Evolutionary conservation across 1,284 basidiomycete genomes (phyloP).

Genomic region (Cerioporus squamosus): DNA sequence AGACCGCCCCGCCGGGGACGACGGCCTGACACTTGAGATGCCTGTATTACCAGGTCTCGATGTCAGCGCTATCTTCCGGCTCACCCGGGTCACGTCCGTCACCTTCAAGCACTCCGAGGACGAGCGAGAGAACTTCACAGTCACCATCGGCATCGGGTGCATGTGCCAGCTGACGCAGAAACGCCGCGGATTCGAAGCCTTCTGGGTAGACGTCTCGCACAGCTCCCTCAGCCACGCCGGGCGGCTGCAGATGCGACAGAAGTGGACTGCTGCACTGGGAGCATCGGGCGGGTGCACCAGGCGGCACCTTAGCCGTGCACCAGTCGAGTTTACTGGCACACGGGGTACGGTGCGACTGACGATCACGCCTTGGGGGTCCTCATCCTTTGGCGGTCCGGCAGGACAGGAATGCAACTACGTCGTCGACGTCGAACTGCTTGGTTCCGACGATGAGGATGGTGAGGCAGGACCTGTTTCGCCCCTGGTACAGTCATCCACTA

Average conservation of each 20-base stretch:
- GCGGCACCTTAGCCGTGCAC: neutral
- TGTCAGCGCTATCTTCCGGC: slow-evolving; percentile 1
- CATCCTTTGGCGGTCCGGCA: neutral
- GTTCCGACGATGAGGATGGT: neutral
- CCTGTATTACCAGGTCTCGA: slow-evolving; percentile 3
- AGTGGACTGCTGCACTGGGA: neutral
- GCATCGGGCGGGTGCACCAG: slow-evolving; percentile 1
- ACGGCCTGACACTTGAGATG: slow-evolving; percentile 3
- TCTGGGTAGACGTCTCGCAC: slow-evolving; percentile 5
- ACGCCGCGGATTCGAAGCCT: slow-evolving; percentile 5
- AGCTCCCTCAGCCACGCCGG: neutral
- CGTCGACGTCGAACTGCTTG: neutral
- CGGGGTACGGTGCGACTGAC: neutral
- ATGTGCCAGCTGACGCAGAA: slow-evolving; percentile 6
- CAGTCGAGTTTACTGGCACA: neutral
- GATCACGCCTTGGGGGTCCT: neutral
- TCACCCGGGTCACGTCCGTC: neutral
- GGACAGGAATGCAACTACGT: neutral
- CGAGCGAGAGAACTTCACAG: neutral
- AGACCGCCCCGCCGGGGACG: neutral
- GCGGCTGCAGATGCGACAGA: neutral
- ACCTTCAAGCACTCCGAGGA: neutral
- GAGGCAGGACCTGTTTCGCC: neutral
- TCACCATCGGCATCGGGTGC: slow-evolving; percentile 3
- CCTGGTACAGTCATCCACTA: neutral